These are phyloP conservation scores for Talaromyces proteolyticus DNA, from an alignment of 495 filamentous ascomycete species.

Conservation along the genomic window DNA sequence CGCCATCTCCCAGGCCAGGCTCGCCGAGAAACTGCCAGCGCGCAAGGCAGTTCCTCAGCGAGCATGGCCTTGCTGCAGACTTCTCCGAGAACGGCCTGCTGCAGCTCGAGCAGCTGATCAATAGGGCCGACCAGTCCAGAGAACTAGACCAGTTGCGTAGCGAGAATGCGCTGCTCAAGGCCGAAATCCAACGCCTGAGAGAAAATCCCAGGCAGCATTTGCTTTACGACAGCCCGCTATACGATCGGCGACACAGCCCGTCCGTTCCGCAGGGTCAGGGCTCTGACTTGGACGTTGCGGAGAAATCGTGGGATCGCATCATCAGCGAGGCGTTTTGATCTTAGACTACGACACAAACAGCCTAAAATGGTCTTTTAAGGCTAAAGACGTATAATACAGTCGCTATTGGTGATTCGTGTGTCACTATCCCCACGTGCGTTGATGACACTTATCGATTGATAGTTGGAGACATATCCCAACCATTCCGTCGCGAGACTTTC, in stretches of 20 bases:
- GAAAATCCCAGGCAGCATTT: not conserved
- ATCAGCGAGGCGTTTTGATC: slow-evolving; percentile 2
- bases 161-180: not conserved
- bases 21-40: too few species aligned
- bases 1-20: too few species aligned
- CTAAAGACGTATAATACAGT: too few species aligned
- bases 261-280: not conserved
- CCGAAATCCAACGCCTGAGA: not conserved
- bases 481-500: too few species aligned
- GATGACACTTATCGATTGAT: too few species aligned
- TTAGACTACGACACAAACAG: not conserved
- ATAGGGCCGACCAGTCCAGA: not conserved
- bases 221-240: not conserved
- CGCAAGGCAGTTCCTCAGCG: not conserved
- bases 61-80: slow-evolving; percentile 1
- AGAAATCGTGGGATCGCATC: slow-evolving; percentile 2
- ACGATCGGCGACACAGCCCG: not conserved
- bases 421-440: too few species aligned
- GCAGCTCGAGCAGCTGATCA: slow-evolving; percentile 2
- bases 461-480: too few species aligned
- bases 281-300: not conserved
- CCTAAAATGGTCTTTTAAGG: too few species aligned
- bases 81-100: slow-evolving; percentile 11
- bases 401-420: too few species aligned
- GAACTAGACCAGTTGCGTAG: not conserved